Base-by-base conservation (phyloP, 2,329 filamentous ascomycete genomes). In the Xenoacremonium recifei region DNA sequence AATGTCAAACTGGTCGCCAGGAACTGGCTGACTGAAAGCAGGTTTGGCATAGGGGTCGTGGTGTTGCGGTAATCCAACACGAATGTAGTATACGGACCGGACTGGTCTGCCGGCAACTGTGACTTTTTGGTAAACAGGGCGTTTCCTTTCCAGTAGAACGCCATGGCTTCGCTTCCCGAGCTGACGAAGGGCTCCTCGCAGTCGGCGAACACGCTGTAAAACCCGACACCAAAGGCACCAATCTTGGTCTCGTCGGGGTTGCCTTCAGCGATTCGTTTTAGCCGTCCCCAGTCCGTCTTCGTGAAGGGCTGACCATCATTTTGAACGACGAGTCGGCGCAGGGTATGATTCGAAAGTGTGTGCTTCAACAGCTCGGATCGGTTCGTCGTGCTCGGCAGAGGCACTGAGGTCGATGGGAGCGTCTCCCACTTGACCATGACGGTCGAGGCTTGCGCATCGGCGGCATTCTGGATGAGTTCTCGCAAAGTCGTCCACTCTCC, bases 91-190 rank as follows among this genome's bases (percentile, higher is more conserved):
- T 92, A 80, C 21, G 73, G 72, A 41, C 76, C 85, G 13, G 75
- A 69, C 58, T 89, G 77, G 18, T 80, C 79, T 34, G 80, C 73
- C 2, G 86, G 82, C 6, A 96, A 69, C 52, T 84, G 82, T 17
- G 93, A 76, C 54, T 89, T 88, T 56, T 91, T 86, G 18, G 95
- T 99, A 63, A 96, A 97, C 2, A 99, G 77, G 5, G 89, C 89
- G 64, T 97, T 97, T n/a, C 87, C 91, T 65, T 96, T 97, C 95
- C 93, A 99, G 71, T 96, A 99, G 61, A 99, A 99, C 0, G 92
- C 92, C 89, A 99, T 96, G 27, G 90, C 91, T 66, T 95, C 85
- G 48, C 78, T 80, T 1, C 93, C 93, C 1, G 92, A 97, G 53
- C 89, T 93, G 51, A 99, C 87, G 60, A 99, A 97, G 1, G 93